Evolutionary conservation across 2,329 filamentous ascomycete species (phyloP).

Genomic region (Microsporum ferrugineum): DNA sequence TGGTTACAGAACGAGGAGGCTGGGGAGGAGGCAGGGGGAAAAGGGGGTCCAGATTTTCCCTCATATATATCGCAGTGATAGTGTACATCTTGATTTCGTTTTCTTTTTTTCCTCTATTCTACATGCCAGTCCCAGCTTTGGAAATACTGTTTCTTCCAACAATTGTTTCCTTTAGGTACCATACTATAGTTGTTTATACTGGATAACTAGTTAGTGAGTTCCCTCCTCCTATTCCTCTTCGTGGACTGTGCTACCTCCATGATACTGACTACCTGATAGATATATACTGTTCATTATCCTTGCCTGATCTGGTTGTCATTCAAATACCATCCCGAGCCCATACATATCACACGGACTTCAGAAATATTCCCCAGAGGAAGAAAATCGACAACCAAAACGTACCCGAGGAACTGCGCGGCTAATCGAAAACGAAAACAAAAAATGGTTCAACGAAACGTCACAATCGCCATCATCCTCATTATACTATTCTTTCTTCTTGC

Average conservation of each 20-base stretch:
- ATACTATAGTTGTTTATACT: not conserved
- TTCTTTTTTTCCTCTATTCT: not conserved
- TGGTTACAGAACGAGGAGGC: not conserved
- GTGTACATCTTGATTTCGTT: not conserved
- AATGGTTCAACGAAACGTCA: constrained; percentile 37
- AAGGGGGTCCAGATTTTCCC: not conserved
- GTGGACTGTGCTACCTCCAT: not conserved
- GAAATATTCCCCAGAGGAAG: not conserved
- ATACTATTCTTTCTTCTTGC: constrained; percentile 38
- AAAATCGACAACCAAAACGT: too few relatives aligned
- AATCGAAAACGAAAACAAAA: constrained; percentile 10
- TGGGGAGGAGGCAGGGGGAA: not conserved
- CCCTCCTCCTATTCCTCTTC: not conserved
- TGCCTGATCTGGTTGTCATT: not conserved
- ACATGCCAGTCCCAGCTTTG: not conserved
- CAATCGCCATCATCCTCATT: constrained; percentile 41
- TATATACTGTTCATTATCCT: not conserved
- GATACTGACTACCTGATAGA: not conserved
- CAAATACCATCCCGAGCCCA: not conserved
- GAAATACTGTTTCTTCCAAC: not conserved
- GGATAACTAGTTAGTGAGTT: not conserved
- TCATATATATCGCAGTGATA: not conserved
- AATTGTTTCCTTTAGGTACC: not conserved
- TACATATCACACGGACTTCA: not conserved
- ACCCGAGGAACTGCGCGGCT: not conserved